Base-by-base conservation (phyloP, 192 early-diverging fungal species). In the Haplosporangium gracile region DNA sequence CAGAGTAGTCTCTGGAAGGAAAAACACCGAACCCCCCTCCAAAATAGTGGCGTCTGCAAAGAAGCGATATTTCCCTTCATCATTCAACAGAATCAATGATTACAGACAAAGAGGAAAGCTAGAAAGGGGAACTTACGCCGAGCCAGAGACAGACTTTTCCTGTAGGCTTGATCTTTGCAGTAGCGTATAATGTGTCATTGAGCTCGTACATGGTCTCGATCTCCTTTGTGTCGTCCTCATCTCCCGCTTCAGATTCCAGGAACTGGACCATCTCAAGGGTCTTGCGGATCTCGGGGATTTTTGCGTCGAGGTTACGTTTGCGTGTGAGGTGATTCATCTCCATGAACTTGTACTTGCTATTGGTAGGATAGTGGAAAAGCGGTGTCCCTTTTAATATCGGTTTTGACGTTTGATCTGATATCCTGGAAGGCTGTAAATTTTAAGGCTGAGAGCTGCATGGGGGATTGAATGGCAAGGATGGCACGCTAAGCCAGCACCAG, bases 291-390 rank as follows among this genome's bases (percentile, higher is more conserved):
- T 99, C 97, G 6, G 98, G 98, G 53, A 99, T 95, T 90, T 99
- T 99, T 39, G 94, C 90, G 79, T 98, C 96, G 29, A 99, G 92
- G 60, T 92, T 91, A 43, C 91, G 91, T 81, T 95, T 95, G 78
- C 97, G 95, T 78, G 97, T 96, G 24, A 96, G 88, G 85, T 96
- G 91, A 80, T 97, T 97, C 81, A 93, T 90, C 87, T 99, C 97
- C 98, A 99, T 99, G 83, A 97, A 99, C 88, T 96, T 96, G 94
- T 98, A 99, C 88, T 99, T 99, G 70, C 98, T 97, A 78, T 82
- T 55, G 47, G 43, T 15, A 13, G 10, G 8, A 8, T 29, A 32
- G 11, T 10, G 32, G n/a, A 13, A 11, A 15, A 13, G 13, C 0
- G 43, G 43, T 13, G 43, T 9, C 13, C 1, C 43, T 10, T 60